A percentile compares a stretch with the other conserved stretches of the same genome.
phyloP scores from a whole-genome alignment of 139 green algal species.

The Micractinium sp. region DNA sequence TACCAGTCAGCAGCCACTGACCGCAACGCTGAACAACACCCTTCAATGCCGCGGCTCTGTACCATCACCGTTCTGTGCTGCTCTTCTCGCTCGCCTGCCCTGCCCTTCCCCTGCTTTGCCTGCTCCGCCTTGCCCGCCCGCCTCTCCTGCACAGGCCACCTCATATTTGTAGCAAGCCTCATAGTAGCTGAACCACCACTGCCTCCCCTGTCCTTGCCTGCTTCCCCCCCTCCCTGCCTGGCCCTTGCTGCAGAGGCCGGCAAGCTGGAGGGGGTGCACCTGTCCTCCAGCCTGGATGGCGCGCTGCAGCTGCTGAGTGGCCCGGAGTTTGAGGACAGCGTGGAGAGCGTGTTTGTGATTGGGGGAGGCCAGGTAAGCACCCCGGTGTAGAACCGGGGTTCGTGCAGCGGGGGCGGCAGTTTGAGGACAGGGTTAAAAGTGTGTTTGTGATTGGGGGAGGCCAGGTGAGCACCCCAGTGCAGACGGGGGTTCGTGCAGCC shows the following conservation, averaged over 20 bases:
- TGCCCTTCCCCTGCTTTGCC: neutral
- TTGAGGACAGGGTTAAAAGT: conserved; percentile 70
- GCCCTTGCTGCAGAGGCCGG: conserved; percentile 8
- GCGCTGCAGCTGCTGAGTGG: conserved; percentile 76
- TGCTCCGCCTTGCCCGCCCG: too few relatives aligned
- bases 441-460: conserved; percentile 98
- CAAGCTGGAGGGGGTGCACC: conserved; percentile 58
- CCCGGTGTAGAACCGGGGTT: conserved; percentile 16
- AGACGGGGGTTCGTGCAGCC: neutral
- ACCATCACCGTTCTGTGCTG: too few relatives aligned
- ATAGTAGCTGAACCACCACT: neutral
- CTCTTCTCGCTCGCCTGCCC: too few relatives aligned
- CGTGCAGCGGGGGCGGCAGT: conserved; percentile 56
- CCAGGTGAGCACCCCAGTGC: conserved; percentile 39
- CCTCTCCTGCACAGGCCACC: too few relatives aligned
- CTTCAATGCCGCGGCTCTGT: too few relatives aligned
- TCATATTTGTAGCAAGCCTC: too few relatives aligned
- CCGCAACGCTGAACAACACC: too few relatives aligned
- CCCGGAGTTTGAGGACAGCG: conserved; percentile 22
- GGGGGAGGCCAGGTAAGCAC: conserved; percentile 80
- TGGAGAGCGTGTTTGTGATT: conserved; percentile 97
- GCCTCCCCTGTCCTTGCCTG: neutral
- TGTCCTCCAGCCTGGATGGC: conserved; percentile 69
- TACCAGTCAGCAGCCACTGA: too few relatives aligned
- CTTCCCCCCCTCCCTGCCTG: neutral